These are phyloP conservation scores for Globisporangium radiosum DNA, from an alignment of 352 stramenopile species.

Conservation along the genomic window DNA sequence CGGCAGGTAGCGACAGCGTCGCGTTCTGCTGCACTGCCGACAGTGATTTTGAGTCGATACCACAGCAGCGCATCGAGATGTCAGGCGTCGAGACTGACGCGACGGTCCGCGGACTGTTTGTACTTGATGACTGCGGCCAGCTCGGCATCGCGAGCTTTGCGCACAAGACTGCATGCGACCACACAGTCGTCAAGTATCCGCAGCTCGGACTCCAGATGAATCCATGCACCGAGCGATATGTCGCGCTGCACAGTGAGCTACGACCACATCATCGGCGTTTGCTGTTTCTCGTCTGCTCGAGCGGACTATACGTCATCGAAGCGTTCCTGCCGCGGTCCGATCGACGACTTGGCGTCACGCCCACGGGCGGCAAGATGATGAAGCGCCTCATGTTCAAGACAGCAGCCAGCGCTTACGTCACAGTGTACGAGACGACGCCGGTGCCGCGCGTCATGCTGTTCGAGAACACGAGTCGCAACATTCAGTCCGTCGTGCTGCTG, in stretches of 20 bases:
- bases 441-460: conserved; percentile 24
- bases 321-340: conserved; percentile 20
- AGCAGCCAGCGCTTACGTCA: conserved; percentile 8
- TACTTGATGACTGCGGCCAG: conserved; percentile 25
- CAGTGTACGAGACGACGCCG: conserved; percentile 24
- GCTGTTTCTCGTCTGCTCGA: conserved; percentile 30
- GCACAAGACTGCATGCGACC: background rate
- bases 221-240: conserved; percentile 22
- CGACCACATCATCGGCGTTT: conserved; percentile 17
- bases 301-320: conserved; percentile 31
- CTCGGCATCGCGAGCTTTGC: conserved; percentile 16
- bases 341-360: conserved; percentile 17
- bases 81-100: background rate
- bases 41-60: background rate
- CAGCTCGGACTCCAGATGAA: conserved; percentile 17
- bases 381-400: conserved; percentile 8
- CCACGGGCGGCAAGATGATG: conserved; percentile 17
- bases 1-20: conserved; percentile 22
- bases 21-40: conserved; percentile 11
- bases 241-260: conserved; percentile 20
- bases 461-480: conserved; percentile 10
- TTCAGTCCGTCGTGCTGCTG: conserved; percentile 16
- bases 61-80: conserved; percentile 3
- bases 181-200: background rate
- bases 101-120: conserved; percentile 8